Base-by-base conservation (phyloP, 345 rosid genomes). In the Excoecaria agallocha region DNA sequence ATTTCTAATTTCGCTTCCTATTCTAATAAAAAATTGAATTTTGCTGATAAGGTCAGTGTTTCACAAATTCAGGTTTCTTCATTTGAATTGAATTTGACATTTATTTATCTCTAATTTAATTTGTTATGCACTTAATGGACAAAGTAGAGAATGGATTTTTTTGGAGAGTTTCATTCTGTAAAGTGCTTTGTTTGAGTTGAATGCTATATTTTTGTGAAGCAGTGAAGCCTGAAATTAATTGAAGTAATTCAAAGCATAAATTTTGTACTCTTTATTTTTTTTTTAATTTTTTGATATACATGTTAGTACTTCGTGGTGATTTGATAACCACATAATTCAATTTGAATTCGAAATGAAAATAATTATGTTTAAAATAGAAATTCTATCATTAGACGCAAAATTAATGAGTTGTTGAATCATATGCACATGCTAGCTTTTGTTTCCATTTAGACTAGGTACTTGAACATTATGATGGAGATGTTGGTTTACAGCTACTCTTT, bases 11-110 rank as follows among this genome's bases (percentile, higher is more conserved):
- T 83, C 38, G 76, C 87, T 66, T 84, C 87, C 66, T 74, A 88
- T 66, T 86, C 77, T 35, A 76, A 76, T 72, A 80, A 71, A 4
- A 81, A 72, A 68, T 71, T 84, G 43, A 59, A 75, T 25, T 62
- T 84, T 51, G 69, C 78, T 49, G 77, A 74, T 68, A 85, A 90
- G 94, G 94, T 89, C 37, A 43, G 77, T 69, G 25, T 17, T 4
- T n/a, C 24, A 8, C 49, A 6, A 41, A 0, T n/a, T 7, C 8
- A 12, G 6, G 13, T 39, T 46, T 25, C 5, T 46, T 12, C 4
- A 8, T 45, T 12, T 51, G 24, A 74, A 30, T 54, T 66, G 46
- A 4, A 43, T 43, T 4, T 43, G 5, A 9, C 46, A 5, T 43
- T 43, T 43, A 8, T 35, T 55, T 19, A 4, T 19, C 45, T n/a